phyloP scores from a whole-genome alignment of 768 basidiomycete genomes.

The Boletus rex-veris region DNA sequence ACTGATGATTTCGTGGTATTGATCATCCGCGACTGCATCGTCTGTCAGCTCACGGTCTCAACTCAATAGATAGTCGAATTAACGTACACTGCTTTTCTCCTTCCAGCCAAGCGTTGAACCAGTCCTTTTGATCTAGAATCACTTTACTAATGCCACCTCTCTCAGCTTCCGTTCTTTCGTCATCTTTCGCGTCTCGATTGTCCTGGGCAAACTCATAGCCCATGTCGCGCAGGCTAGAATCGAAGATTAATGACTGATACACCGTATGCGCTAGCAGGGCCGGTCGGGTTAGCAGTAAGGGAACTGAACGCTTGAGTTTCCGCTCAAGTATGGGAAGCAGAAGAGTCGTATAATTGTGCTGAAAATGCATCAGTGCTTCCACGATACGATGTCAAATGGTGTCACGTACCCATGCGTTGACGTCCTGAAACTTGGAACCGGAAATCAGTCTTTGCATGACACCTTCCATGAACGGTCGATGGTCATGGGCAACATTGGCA shows the following conservation, averaged over 20 bases:
- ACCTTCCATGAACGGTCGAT: constrained; percentile 72
- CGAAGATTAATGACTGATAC: constrained; percentile 88
- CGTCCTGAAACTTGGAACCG: constrained; percentile 54
- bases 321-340: constrained; percentile 74
- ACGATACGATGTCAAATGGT: not conserved
- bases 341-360: constrained; percentile 82
- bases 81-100: constrained; percentile 85
- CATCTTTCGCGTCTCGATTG: constrained; percentile 13
- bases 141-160: constrained; percentile 83
- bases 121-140: constrained; percentile 77
- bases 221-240: constrained; percentile 69
- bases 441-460: constrained; percentile 69
- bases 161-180: constrained; percentile 25
- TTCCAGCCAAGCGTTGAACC: constrained; percentile 88
- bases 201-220: constrained; percentile 55
- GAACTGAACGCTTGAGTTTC: constrained; percentile 73
- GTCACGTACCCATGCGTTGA: constrained; percentile 72
- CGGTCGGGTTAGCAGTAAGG: constrained; percentile 69
- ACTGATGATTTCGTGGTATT: constrained; percentile 81
- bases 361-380: constrained; percentile 4
- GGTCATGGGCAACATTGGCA: constrained; percentile 82
- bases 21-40: constrained; percentile 74
- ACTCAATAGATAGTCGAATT: not conserved
- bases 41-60: not conserved
- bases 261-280: constrained; percentile 92